Conservation (phyloP, 768 basidiomycete genomes). For the Boletus tomentosulus region DNA sequence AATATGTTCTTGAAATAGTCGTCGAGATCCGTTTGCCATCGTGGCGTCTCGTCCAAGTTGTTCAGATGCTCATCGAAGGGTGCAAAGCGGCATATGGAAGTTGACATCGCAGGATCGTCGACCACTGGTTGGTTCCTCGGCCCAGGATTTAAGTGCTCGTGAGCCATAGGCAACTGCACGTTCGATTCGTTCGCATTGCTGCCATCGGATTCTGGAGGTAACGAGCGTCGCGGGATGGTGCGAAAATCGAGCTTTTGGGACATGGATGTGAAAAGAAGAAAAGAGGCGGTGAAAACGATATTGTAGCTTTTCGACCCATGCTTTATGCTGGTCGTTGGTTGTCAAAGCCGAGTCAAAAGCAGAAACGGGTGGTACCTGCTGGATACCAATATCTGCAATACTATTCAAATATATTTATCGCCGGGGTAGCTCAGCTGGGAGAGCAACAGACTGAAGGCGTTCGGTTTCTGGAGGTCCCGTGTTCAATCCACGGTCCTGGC, state of each 20-base stretch:
- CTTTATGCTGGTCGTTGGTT: neutral
- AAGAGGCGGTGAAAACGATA: neutral
- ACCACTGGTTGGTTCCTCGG: neutral
- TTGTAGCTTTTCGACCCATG: neutral
- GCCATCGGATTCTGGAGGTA: neutral
- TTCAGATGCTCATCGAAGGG: conserved; percentile 10
- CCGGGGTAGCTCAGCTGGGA: conserved; percentile 74
- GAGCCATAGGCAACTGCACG: neutral
- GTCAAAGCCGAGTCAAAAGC: neutral
- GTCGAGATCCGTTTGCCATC: conserved; percentile 16
- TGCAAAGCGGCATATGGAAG: conserved; percentile 2
- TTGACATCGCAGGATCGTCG: neutral
- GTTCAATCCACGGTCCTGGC: conserved; percentile 78
- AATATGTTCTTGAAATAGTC: conserved; percentile 13
- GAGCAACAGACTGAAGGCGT: conserved; percentile 67
- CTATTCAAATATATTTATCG: conserved; percentile 5
- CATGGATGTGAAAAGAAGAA: neutral
- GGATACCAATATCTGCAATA: too few relatives aligned
- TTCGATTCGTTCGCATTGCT: neutral
- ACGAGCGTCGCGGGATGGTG: neutral
- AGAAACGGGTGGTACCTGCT: neutral
- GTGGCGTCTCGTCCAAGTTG: neutral
- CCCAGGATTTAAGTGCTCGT: neutral
- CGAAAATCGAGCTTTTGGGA: neutral
- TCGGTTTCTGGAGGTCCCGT: conserved; percentile 65